Conservation (phyloP, 495 filamentous ascomycete species). For the Echria macrotheca region DNA sequence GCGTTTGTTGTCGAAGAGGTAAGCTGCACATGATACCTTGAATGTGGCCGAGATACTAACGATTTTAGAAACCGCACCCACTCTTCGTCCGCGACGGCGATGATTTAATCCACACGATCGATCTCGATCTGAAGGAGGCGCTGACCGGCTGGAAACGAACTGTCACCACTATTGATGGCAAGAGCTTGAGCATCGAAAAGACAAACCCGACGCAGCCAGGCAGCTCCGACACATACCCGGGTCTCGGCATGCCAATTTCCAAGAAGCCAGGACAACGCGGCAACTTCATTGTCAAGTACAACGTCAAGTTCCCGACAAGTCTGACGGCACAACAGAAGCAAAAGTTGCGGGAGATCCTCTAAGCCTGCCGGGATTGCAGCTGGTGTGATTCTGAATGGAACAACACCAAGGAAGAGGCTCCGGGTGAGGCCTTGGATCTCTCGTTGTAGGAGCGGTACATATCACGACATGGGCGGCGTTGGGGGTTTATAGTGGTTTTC, state of each 20-base stretch:
- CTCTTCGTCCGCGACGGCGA: slow-evolving; percentile 81
- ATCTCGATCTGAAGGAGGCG: slow-evolving; percentile 91
- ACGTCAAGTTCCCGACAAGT: slow-evolving; percentile 80
- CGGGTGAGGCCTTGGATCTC: background rate
- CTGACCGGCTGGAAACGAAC: slow-evolving; percentile 89
- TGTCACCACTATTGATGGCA: slow-evolving; percentile 89
- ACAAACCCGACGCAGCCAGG: slow-evolving; percentile 80
- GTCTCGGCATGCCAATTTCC: slow-evolving; percentile 83
- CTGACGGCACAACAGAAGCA: slow-evolving; percentile 72
- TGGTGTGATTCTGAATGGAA: background rate
- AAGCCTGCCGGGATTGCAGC: slow-evolving; percentile 5
- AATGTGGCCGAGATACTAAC: background rate
- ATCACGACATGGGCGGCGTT: slow-evolving; percentile 5
- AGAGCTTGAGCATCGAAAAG: slow-evolving; percentile 68
- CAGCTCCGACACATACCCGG: slow-evolving; percentile 72
- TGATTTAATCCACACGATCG: slow-evolving; percentile 69
- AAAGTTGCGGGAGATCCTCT: slow-evolving; percentile 70
- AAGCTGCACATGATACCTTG: slow-evolving; percentile 26
- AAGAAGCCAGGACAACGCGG: slow-evolving; percentile 81
- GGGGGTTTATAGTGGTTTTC: too few relatives aligned
- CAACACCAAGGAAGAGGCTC: too few relatives aligned
- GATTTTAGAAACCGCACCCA: slow-evolving; percentile 69
- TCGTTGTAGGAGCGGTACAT: background rate
- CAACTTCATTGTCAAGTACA: slow-evolving; percentile 82
- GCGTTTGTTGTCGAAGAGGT: slow-evolving; percentile 94